Evolutionary conservation across 371 early-diverging fungal species (phyloP), one percentile per base, ranked within the genome.

Genomic region (Apophysomyces variabilis): DNA sequence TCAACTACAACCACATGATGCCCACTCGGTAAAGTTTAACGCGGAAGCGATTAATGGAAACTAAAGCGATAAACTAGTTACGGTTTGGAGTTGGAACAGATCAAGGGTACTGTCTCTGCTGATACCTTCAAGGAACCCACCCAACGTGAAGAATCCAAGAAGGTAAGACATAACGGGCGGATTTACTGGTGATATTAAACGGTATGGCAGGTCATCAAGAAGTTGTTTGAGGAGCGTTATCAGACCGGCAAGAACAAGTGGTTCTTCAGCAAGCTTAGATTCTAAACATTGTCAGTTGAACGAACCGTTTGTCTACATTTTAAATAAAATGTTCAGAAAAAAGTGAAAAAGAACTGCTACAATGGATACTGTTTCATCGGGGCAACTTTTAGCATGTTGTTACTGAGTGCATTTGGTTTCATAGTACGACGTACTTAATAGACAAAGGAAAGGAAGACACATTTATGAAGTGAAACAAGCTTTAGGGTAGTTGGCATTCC

Each of bases 1-100:
- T 99, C 85, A 99, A 99, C 95, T 97, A 95, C 92, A 93, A 95
- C 87, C 99, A 99, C 91, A 82, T 99, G 75, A 97, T 99, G 96
- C 99, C 99, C 83, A 99, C 98, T 73, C 93, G 96, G 88, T 92
- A 87, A 66, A 76, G 12, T 38, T 7, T 9, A 18, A 26, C 1
- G 4, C 6, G 38, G 12, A 13, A 9, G 12, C n/a, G 16, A 21
- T 11, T 38, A 45, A 35, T 46, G 39, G 5, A 59, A 38, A 65
- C 16, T 43, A 21, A 38, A 32, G 21, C 5, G 11, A 7, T 60
- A 26, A 63, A 43, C 18, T 67, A 81, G 90, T 68, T 93, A 93
- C 78, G 89, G 85, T 74, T 80, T 92, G 70, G 93, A 93, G 79
- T 86, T 93, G 65, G 93, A 92, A 74, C 83, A 88, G 67, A 82